Evolutionary conservation across 495 filamentous ascomycete genomes (phyloP).

Genomic region (Geopyxis carbonaria): DNA sequence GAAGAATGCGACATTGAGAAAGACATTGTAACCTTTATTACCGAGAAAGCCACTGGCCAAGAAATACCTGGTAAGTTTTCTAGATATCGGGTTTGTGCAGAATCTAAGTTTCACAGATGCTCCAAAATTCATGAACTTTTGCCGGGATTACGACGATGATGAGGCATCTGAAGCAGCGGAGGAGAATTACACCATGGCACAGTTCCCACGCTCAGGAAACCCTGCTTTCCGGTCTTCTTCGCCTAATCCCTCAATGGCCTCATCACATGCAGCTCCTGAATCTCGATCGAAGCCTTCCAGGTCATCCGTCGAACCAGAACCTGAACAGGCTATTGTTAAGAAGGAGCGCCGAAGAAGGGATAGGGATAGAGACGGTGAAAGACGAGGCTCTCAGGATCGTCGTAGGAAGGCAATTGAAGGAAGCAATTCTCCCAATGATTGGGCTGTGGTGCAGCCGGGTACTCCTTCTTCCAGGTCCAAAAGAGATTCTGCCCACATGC

Average conservation of each 20-base stretch:
- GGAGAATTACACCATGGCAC: slow-evolving; percentile 77
- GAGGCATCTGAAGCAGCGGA: slow-evolving; percentile 66
- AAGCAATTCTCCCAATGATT: slow-evolving; percentile 8
- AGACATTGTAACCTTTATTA: slow-evolving; percentile 82
- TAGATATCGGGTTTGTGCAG: background rate
- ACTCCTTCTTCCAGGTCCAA: slow-evolving; percentile 19
- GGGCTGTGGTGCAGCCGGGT: slow-evolving; percentile 10
- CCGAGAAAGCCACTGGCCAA: slow-evolving; percentile 75
- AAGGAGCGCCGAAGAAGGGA: slow-evolving; percentile 8
- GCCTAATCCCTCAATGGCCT: slow-evolving; percentile 41
- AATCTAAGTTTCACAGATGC: slow-evolving; percentile 38
- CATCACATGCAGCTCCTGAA: slow-evolving; percentile 16
- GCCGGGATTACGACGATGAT: slow-evolving; percentile 72
- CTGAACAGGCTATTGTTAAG: background rate
- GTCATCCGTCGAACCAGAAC: slow-evolving; percentile 1
- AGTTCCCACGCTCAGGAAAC: slow-evolving; percentile 89
- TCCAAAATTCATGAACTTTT: slow-evolving; percentile 97
- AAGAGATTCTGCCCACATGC: slow-evolving; percentile 15
- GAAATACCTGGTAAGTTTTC: slow-evolving; percentile 52
- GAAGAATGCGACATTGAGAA: slow-evolving; percentile 95
- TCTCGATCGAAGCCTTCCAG: slow-evolving; percentile 9
- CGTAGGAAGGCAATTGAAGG: slow-evolving; percentile 5
- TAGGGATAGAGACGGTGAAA: slow-evolving; percentile 8
- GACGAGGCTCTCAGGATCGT: slow-evolving; percentile 14
- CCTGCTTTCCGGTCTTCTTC: slow-evolving; percentile 88